A percentile compares a stretch with the other conserved stretches of the same genome.
Conservation (phyloP, 441 rosid genomes). For the Codiaeum variegatum region DNA sequence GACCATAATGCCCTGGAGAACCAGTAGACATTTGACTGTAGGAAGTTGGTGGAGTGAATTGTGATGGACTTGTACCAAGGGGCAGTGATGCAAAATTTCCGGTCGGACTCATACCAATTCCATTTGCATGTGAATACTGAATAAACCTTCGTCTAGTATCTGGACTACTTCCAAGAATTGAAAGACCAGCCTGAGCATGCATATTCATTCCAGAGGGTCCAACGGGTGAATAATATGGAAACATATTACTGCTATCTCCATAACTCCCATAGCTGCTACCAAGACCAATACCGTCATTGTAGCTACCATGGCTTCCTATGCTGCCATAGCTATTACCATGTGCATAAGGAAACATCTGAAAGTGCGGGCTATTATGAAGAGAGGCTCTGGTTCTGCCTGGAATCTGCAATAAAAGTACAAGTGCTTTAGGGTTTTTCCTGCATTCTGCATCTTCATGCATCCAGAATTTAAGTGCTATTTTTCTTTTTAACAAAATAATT, state of each 20-base stretch:
- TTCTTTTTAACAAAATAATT: conserved; percentile 6
- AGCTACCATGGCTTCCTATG: conserved; percentile 94
- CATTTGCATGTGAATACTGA: conserved; percentile 77
- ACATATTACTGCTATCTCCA: conserved; percentile 70
- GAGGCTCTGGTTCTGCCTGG: conserved; percentile 65
- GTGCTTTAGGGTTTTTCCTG: not conserved
- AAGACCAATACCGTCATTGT: conserved; percentile 75
- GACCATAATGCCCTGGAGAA: conserved; percentile 97
- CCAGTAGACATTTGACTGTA: conserved; percentile 64
- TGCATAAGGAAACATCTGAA: conserved; percentile 60
- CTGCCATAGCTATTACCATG: conserved; percentile 93
- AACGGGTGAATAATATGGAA: conserved; percentile 90
- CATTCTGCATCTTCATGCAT: not conserved
- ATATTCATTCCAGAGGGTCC: conserved; percentile 83
- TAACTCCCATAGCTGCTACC: conserved; percentile 95
- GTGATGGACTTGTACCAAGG: conserved; percentile 97
- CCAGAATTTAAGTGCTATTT: not conserved
- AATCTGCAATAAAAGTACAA: conserved; percentile 42
- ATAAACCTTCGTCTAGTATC: conserved; percentile 78
- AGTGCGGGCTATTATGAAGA: conserved; percentile 80
- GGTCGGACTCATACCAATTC: conserved; percentile 89
- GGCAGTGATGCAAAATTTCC: conserved; percentile 90
- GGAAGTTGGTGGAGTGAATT: conserved; percentile 86
- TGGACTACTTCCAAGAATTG: conserved; percentile 89
- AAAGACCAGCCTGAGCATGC: conserved; percentile 63